Base-by-base conservation (phyloP, 2,329 filamentous ascomycete genomes). In the Aureobasidium sp. region DNA sequence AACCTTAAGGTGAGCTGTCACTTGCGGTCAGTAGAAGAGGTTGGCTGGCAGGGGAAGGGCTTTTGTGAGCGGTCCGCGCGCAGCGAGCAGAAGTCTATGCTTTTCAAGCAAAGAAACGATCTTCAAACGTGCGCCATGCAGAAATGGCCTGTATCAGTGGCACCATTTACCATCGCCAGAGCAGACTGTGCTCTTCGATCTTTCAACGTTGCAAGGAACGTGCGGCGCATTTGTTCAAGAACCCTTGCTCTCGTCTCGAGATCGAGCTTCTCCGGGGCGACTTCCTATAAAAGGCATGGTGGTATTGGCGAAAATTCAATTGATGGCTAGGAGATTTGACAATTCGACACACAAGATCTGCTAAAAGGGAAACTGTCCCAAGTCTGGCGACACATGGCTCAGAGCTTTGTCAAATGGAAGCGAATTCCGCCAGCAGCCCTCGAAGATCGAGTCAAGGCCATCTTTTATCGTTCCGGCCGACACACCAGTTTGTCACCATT, bases 41-140 rank as follows among this genome's bases (percentile, higher is more conserved):
- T 34, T 24, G 41, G 16, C 14, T 45, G 22, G 41, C 12, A 6
- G 30, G n/a, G 11, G 12, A 29, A 29, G 27, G 30, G 14, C 30
- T 34, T 14, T 32, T 30, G 44, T 37, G 19, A 10, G 44, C 44
- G 44, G 44, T 16, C 44, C 44, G 30, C 44, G 44, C 44, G 30
- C 44, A 35, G 34, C 24, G 45, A 22, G 6, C n/a, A 21, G 45
- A 29, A 39, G 45, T 49, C 45, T 30, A 49, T 49, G 45, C 45
- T 49, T 49, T 27, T 19, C 34, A 48, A 48, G 44, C 44, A 48
- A 47, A 29, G 22, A 48, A 48, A 38, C 32, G 24, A 16, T 29
- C 44, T 39, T 7, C 34, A 29, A 39, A 49, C 45, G 45, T 39
- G 29, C 34, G 16, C 34, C 45, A 49, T 49, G 45, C 45, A 49